Conservation (phyloP, 192 early-diverging fungal species). For the Phlyctochytrium arcticum region DNA sequence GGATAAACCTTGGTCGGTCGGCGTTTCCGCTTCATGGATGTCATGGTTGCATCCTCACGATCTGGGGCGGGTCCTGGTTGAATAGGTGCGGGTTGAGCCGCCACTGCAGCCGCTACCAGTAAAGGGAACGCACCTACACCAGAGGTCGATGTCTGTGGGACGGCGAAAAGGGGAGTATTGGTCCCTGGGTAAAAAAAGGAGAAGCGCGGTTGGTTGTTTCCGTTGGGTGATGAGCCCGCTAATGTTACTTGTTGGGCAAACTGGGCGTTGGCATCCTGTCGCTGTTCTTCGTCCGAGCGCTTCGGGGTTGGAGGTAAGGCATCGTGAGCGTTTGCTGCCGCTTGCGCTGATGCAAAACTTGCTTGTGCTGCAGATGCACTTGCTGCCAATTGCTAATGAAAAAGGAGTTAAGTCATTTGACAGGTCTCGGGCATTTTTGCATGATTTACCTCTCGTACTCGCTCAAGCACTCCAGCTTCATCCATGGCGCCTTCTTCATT, state of each 20-base stretch:
- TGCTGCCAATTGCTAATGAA: background rate
- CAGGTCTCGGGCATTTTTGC: background rate
- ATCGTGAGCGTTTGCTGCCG: background rate
- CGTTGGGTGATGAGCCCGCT: background rate
- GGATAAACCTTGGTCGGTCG: slow-evolving; percentile 38
- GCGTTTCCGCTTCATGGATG: slow-evolving; percentile 8
- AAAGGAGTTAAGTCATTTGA: background rate
- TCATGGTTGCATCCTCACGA: background rate
- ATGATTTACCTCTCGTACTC: slow-evolving; percentile 1
- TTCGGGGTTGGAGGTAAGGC: slow-evolving; percentile 8
- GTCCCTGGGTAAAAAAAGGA: slow-evolving; percentile 1
- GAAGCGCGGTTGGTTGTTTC: background rate
- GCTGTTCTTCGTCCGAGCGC: background rate
- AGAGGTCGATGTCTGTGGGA: background rate
- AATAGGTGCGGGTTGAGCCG: slow-evolving; percentile 8
- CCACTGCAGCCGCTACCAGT: slow-evolving; percentile 14
- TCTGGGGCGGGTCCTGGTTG: background rate
- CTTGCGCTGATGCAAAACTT: background rate
- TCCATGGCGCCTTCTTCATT: background rate
- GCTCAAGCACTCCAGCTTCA: background rate
- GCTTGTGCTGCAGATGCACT: background rate
- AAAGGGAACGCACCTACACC: slow-evolving; percentile 11
- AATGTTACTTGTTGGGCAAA: background rate
- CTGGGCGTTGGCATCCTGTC: background rate
- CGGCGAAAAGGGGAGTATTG: background rate